Conservation (phyloP, 306 rosid species). For the Begonia peltatifolia region DNA sequence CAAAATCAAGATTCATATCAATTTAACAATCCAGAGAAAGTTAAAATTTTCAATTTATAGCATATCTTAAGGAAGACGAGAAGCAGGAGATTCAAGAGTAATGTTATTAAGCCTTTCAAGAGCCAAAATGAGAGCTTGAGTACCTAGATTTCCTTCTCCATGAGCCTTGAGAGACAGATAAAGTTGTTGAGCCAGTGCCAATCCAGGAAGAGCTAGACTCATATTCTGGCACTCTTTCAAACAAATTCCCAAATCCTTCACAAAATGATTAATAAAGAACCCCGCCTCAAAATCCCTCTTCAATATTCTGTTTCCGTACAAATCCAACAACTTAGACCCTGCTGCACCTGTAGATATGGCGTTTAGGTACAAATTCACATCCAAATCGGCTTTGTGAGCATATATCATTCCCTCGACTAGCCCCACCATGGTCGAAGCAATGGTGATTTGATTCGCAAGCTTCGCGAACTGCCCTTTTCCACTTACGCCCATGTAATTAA, state of each 20-base stretch:
- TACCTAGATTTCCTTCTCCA: constrained; percentile 71
- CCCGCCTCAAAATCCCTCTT: constrained; percentile 73
- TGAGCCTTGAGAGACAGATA: constrained; percentile 65
- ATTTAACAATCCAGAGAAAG: no score
- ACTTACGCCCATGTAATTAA: constrained; percentile 67
- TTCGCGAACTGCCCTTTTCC: constrained; percentile 92
- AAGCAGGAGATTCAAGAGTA: constrained; percentile 21
- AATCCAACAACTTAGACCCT: constrained; percentile 52
- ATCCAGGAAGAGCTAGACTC: constrained; percentile 71
- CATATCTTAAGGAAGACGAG: no score
- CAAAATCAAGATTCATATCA: no score
- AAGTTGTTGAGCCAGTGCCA: constrained; percentile 90
- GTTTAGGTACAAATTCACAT: constrained; percentile 40
- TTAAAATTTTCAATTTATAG: no score
- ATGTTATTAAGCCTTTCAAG: constrained; percentile 73
- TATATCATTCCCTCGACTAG: constrained; percentile 76
- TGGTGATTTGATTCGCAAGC: constrained; percentile 65
- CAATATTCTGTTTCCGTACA: constrained; percentile 47
- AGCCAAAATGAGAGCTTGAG: constrained; percentile 55
- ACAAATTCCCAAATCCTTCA: constrained; percentile 84
- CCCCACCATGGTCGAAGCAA: constrained; percentile 78
- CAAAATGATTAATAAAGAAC: constrained; percentile 68
- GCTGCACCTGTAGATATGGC: constrained; percentile 77
- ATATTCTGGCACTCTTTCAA: constrained; percentile 73
- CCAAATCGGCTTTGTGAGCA: constrained; percentile 72